Conservation (phyloP, 306 rosid species). For the Notholithocarpus densiflorus region DNA sequence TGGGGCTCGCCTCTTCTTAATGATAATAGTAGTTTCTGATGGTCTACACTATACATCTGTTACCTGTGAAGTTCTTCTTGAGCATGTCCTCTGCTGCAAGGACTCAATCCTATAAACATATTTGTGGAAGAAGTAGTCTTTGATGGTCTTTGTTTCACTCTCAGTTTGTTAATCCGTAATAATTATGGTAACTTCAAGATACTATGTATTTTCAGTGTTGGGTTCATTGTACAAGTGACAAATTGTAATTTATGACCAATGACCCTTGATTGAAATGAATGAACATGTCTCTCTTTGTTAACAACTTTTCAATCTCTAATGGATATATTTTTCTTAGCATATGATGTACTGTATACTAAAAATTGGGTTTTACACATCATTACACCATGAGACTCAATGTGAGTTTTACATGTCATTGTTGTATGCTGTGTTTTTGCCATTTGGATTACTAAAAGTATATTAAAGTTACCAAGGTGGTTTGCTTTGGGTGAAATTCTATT, state of each 20-base stretch:
- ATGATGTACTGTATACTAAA: not conserved
- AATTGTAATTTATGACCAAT: not conserved
- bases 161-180: not conserved
- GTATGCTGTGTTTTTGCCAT: too few species aligned
- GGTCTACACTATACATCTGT: not conserved
- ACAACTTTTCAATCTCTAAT: not conserved
- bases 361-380: too few species aligned
- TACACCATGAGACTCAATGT: too few species aligned
- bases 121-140: not conserved
- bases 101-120: not conserved
- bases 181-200: not conserved
- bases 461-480: too few species aligned
- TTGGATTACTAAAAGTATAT: too few species aligned
- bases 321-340: not conserved
- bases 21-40: not conserved
- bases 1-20: not conserved
- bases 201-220: not conserved
- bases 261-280: not conserved
- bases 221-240: too few species aligned
- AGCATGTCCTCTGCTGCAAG: not conserved
- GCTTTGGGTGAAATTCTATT: too few species aligned
- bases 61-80: not conserved
- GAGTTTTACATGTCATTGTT: too few species aligned
- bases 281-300: not conserved
- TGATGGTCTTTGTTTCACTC: not conserved